Evolutionary conservation across 345 rosid genomes (phyloP), one percentile per base, ranked within the genome.

Genomic region (Pugionium cornutum): DNA sequence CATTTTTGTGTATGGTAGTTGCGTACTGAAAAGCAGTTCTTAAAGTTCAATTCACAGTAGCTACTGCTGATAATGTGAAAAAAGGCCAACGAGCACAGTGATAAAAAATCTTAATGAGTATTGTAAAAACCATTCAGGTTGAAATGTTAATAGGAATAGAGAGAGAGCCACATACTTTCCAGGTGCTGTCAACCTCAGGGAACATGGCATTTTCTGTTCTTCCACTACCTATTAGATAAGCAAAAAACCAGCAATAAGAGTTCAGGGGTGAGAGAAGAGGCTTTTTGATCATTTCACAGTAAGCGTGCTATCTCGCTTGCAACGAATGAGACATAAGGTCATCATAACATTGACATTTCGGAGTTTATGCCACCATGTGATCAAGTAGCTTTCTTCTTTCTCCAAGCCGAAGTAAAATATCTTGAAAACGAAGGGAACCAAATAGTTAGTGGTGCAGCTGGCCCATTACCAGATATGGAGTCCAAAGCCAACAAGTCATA

Each of bases 131-230:
- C 53, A 72, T 65, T 72, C 61, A 72, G 57, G 62, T 66, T 45
- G 29, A 65, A 58, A 53, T 43, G 58, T 10, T 59, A 47, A 60
- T n/a, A 40, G 37, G 52, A 45, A 73, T 18, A 18, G 42, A 70
- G 67, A 33, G 68, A 73, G 67, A 70, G 44, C 73, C 54, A 75
- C 88, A n/a, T 83, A 92, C 91, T 82, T 89, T 86, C 95, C 94
- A 89, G 25, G 86, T 81, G 82, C 96, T 88, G 83, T 88, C 96
- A 66, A 94, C 97, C 57, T 94, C 96, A 67, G 99, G 97, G 74
- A 94, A 94, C 91, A 94, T 79, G 78, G 64, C 54, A 59, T 78
- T 89, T 40, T 88, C 89, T 65, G 88, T 74, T 72, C 57, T 77
- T 72, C 80, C 82, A 48, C 80, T 74, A 73, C 96, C 90, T 89